A percentile compares a stretch with the other conserved stretches of the same genome.
Evolutionary conservation across 2,329 filamentous ascomycete genomes (phyloP).

Genomic region (Colletotrichum noveboracense): DNA sequence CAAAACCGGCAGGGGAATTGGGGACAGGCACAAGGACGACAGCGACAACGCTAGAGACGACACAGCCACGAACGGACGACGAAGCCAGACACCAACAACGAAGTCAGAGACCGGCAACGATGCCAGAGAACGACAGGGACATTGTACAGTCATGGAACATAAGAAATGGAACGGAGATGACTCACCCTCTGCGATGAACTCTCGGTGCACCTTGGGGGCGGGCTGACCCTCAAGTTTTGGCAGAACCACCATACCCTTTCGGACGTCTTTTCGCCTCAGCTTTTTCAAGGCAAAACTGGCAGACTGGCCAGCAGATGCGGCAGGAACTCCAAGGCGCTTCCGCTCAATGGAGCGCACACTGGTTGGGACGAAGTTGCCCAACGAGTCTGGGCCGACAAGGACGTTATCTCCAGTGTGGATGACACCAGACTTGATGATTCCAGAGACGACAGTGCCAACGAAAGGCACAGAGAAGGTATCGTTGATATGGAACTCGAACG

Average conservation of each 20-base stretch:
- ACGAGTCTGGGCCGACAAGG: constrained; percentile 85
- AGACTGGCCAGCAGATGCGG: constrained; percentile 88
- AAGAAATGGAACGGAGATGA: not conserved
- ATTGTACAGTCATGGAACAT: not conserved
- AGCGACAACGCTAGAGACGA: not conserved
- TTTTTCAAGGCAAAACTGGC: constrained; percentile 91
- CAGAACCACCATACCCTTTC: constrained; percentile 97
- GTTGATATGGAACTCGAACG: constrained; percentile 95
- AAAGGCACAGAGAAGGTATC: constrained; percentile 98
- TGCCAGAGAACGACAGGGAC: not conserved
- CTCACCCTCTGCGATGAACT: constrained; percentile 80
- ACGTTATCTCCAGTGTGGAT: constrained; percentile 91
- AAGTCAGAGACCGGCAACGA: not conserved
- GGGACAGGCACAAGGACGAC: accelerated
- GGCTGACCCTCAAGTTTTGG: constrained; percentile 79
- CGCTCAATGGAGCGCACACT: constrained; percentile 92
- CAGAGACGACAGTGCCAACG: constrained; percentile 93
- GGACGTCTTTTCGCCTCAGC: constrained; percentile 86
- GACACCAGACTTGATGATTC: constrained; percentile 87
- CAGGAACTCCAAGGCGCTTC: constrained; percentile 88
- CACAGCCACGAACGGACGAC: not conserved
- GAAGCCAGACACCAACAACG: not conserved
- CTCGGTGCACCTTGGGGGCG: constrained; percentile 71
- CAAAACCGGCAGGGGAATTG: not conserved
- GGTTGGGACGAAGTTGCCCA: constrained; percentile 88